These are phyloP conservation scores for Bipolaris victoriae DNA, from an alignment of 2,329 filamentous ascomycete genomes.

Conservation along the genomic window DNA sequence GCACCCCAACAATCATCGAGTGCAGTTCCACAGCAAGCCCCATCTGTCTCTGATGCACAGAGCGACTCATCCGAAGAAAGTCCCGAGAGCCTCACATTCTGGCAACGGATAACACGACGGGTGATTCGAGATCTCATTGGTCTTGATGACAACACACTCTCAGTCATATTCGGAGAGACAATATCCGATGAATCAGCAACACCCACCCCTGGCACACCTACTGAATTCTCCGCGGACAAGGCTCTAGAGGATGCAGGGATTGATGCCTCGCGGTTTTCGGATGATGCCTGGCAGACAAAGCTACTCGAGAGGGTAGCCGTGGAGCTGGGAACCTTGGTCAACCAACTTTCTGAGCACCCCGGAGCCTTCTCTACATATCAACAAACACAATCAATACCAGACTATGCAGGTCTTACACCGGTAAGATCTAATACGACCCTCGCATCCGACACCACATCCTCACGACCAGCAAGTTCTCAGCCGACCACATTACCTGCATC, in stretches of 20 bases:
- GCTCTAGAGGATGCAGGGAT: constrained; percentile 29
- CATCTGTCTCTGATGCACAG: constrained; percentile 36
- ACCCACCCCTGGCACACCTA: constrained; percentile 29
- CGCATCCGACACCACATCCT: constrained; percentile 32
- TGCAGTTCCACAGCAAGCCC: constrained; percentile 19
- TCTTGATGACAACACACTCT: constrained; percentile 83
- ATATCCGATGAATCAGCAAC: constrained; percentile 58
- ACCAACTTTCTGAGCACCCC: constrained; percentile 83
- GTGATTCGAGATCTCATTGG: constrained; percentile 90
- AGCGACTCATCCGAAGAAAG: constrained; percentile 48
- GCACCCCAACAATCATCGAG: constrained; percentile 18
- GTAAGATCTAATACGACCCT: constrained; percentile 46
- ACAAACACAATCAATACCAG: constrained; percentile 63
- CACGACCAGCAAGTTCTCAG: constrained; percentile 37
- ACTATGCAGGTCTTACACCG: constrained; percentile 78
- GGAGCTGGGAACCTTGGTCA: constrained; percentile 83
- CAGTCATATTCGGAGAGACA: constrained; percentile 84
- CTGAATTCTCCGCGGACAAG: constrained; percentile 24
- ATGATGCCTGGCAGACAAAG: constrained; percentile 71
- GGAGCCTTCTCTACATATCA: constrained; percentile 86
- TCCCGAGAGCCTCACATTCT: constrained; percentile 70
- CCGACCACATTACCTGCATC: constrained; percentile 37
- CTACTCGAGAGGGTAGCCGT: constrained; percentile 83
- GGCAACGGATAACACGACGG: constrained; percentile 80
- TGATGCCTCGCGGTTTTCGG: constrained; percentile 42